Evolutionary conservation across 2,329 filamentous ascomycete species (phyloP).

Genomic region (Bertia moriformis): DNA sequence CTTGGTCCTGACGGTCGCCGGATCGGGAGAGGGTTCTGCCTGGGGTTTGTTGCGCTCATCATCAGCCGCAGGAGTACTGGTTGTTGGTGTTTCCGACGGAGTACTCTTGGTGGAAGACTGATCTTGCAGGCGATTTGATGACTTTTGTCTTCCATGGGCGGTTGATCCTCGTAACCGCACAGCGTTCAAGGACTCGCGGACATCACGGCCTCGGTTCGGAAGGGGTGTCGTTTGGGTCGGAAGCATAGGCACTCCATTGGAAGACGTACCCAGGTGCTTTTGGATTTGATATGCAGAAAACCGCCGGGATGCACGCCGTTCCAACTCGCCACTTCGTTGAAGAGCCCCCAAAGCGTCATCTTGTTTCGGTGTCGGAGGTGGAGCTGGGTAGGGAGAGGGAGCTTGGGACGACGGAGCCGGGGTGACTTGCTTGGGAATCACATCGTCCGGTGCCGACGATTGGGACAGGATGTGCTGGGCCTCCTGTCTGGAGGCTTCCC

Average conservation of each 20-base stretch:
- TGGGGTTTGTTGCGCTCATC: conserved; percentile 45
- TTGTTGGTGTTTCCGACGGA: conserved; percentile 21
- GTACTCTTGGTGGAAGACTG: conserved; percentile 27
- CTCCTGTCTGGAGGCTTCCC: conserved; percentile 65
- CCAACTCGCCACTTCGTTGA: conserved; percentile 81
- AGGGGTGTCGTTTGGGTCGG: conserved; percentile 70
- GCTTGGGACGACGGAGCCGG: conserved; percentile 38
- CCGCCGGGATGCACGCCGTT: conserved; percentile 77
- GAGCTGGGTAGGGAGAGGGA: conserved; percentile 60
- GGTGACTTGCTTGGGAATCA: conserved; percentile 26
- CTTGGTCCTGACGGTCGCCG: too few species aligned
- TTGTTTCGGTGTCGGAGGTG: conserved; percentile 67
- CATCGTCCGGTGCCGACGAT: conserved; percentile 47
- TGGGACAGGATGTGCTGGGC: conserved; percentile 62
- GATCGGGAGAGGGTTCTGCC: conserved; percentile 11
- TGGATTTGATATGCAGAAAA: conserved; percentile 96
- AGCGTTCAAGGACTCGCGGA: conserved; percentile 68
- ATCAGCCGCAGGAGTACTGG: conserved; percentile 32
- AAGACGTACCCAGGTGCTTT: conserved; percentile 71
- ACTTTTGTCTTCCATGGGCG: neutral
- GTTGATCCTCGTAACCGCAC: conserved; percentile 36
- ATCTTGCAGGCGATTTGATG: conserved; percentile 10
- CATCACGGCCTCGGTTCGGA: conserved; percentile 69
- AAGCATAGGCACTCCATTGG: conserved; percentile 73
- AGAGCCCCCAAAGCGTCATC: conserved; percentile 82